phyloP scores from a whole-genome alignment of 1,139 yeast species.

The Wickerhamiella pararugosa region DNA sequence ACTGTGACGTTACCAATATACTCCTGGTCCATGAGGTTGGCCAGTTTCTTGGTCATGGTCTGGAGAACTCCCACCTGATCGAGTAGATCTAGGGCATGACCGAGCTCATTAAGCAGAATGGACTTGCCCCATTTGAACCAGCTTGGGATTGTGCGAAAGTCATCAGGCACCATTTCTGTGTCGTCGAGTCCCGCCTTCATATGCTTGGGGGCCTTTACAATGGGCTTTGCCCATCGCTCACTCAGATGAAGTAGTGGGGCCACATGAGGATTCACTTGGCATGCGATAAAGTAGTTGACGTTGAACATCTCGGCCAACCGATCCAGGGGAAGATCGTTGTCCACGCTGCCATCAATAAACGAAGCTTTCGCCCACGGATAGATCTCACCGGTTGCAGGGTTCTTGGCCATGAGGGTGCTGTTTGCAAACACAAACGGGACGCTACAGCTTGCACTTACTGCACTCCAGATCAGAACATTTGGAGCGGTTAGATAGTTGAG shows the following conservation, averaged over 20 bases:
- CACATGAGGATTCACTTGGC: slow-evolving; percentile 94
- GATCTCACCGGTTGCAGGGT: slow-evolving; percentile 47
- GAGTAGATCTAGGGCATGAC: slow-evolving; percentile 59
- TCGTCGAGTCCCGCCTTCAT: slow-evolving; percentile 5
- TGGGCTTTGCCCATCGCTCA: not conserved
- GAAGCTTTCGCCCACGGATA: slow-evolving; percentile 77
- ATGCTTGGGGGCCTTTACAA: slow-evolving; percentile 1
- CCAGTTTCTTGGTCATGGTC: slow-evolving; percentile 54
- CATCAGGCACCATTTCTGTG: slow-evolving; percentile 5
- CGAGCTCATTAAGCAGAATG: slow-evolving; percentile 50
- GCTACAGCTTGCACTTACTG: slow-evolving; percentile 94
- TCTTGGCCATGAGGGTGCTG: slow-evolving; percentile 71
- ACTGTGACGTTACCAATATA: slow-evolving; percentile 92
- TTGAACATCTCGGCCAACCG: slow-evolving; percentile 90
- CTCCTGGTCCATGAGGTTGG: slow-evolving; percentile 66
- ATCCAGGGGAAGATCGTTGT: slow-evolving; percentile 81
- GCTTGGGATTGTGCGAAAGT: slow-evolving; percentile 2
- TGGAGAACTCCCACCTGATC: slow-evolving; percentile 65
- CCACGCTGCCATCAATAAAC: slow-evolving; percentile 92
- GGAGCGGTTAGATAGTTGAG: slow-evolving; percentile 90
- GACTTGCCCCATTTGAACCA: slow-evolving; percentile 7
- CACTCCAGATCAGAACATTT: slow-evolving; percentile 83
- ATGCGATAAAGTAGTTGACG: slow-evolving; percentile 91
- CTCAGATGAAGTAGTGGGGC: slow-evolving; percentile 52
- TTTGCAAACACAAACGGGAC: slow-evolving; percentile 86